These are phyloP conservation scores for Simmondsia chinensis DNA, from an alignment of 148 eudicot genomes.

Conservation along the genomic window DNA sequence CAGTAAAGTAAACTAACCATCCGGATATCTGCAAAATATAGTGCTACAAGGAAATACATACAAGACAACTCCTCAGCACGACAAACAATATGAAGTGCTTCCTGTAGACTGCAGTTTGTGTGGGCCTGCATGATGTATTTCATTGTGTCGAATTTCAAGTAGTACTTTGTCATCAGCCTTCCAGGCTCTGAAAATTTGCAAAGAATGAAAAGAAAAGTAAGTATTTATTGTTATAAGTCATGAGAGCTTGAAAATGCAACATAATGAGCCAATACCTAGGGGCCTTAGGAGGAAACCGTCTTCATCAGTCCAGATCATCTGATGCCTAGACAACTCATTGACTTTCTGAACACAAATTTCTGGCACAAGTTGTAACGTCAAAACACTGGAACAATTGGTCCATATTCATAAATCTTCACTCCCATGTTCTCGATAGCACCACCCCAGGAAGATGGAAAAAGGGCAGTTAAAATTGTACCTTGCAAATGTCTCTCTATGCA, in stretches of 20 bases:
- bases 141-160: constrained; percentile 88
- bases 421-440: not conserved
- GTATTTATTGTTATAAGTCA: not conserved
- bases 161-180: constrained; percentile 91
- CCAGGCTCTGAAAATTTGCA: constrained; percentile 70
- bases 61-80: constrained; percentile 90
- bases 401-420: not conserved
- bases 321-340: constrained; percentile 67
- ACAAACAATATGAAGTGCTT: constrained; percentile 63
- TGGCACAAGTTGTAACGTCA: constrained; percentile 17
- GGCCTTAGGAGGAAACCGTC: constrained; percentile 93
- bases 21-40: constrained; percentile 1
- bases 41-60: constrained; percentile 24
- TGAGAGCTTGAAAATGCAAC: not conserved
- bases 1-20: constrained; percentile 2
- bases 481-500: constrained; percentile 73
- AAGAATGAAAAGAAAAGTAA: not conserved
- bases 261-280: constrained; percentile 46
- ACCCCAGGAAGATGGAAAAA: not conserved
- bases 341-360: constrained; percentile 87
- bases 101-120: constrained; percentile 70
- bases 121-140: constrained; percentile 76
- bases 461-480: constrained; percentile 33
- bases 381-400: not conserved
- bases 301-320: constrained; percentile 96